These are phyloP conservation scores for Polysphondylium violaceum DNA, from an alignment of 78 protist species.

Conservation along the genomic window DNA sequence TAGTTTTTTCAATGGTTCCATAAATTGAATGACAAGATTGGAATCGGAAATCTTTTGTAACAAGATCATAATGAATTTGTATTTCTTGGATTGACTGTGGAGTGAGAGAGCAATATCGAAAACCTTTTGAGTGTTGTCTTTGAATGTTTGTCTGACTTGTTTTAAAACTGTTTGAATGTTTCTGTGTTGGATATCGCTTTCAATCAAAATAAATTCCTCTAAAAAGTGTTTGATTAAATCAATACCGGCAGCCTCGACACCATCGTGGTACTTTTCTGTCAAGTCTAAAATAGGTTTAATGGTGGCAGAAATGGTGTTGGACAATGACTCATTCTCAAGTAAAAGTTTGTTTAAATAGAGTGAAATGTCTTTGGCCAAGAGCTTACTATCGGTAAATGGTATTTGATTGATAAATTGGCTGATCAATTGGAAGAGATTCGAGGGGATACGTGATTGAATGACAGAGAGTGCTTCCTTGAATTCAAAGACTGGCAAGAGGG, in stretches of 20 bases:
- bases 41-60: constrained; percentile 26
- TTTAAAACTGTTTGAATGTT: constrained; percentile 45
- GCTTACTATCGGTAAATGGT: not conserved
- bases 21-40: constrained; percentile 6
- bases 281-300: constrained; percentile 37
- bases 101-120: constrained; percentile 45
- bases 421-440: constrained; percentile 40
- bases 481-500: constrained; percentile 74
- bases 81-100: constrained; percentile 59
- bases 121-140: constrained; percentile 32
- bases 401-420: constrained; percentile 14
- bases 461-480: constrained; percentile 73
- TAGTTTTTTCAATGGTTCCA: constrained; percentile 40
- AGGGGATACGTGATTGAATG: constrained; percentile 84
- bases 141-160: constrained; percentile 24
- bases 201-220: constrained; percentile 47
- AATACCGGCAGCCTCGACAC: constrained; percentile 16
- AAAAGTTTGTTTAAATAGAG: constrained; percentile 20
- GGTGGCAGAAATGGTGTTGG: not conserved
- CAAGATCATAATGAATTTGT: constrained; percentile 2
- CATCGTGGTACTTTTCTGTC: constrained; percentile 33
- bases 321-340: constrained; percentile 44
- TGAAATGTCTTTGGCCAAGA: not conserved
- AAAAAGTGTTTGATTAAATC: constrained; percentile 8
- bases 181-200: not conserved